Evolutionary conservation across 192 early-diverging fungal species (phyloP), one percentile per base, ranked within the genome.

Genomic region (Coemansia sp.): DNA sequence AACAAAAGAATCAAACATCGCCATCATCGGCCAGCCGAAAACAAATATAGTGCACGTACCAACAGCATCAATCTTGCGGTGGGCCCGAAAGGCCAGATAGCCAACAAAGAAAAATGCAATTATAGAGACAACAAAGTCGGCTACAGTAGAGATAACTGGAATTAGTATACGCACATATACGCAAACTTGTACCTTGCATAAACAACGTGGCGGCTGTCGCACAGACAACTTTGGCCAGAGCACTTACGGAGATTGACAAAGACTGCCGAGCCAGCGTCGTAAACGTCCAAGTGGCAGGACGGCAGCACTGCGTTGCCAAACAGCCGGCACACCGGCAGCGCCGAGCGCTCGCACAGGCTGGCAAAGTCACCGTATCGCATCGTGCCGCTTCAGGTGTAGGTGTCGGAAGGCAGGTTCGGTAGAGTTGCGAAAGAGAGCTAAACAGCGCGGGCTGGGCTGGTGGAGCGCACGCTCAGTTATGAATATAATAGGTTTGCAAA

Each of bases 301-400:
- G 74, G 79, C 59, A 70, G 38, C 19, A 68, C 71, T 6, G 23
- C 64, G 25, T 77, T 51, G 50, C 61, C 71, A 74, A 82, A 82
- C 50, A 82, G 53, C 10, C 74, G 74, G 68, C 80, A 82, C 9
- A 62, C 71, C 9, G 80, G 80, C 27, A 82, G 71, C 59, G 71
- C 60, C 57, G 80, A 68, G 51, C 74, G 74, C 64, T 77, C 65
- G 65, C 80, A 82, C 52, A 82, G 68, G 16, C 62, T 73, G 39
- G 67, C 57, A 74, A 82, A 82, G 69, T 82, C 80, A 57, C 80
- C 80, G 69, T 77, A 82, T 50, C 71, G 70, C 80, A 82, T 82
- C 17, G 63, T 54, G 59, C 63, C 39, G 66, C 48, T 64, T 51
- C 54, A 29, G 21, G 19, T 8, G 19, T 17, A 45, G 41, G 41